Evolutionary conservation across 371 early-diverging fungal genomes (phyloP), one percentile per base, ranked within the genome.

Genomic region (Mucor sp.): DNA sequence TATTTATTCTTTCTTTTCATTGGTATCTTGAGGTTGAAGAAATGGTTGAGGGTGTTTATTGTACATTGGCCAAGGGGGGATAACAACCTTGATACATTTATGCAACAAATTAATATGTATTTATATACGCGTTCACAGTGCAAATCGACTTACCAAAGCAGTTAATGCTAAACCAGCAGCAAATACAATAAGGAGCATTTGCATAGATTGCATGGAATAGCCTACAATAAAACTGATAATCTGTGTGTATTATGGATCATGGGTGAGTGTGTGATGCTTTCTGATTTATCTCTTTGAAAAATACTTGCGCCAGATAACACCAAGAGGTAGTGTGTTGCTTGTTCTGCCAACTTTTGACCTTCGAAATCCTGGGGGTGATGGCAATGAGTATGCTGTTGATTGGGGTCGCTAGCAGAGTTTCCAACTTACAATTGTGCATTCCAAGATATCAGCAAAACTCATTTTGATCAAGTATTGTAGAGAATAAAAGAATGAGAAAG

Each of bases 21-120:
- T 68, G 62, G 47, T 48, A 58, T 58, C 63, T 53, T 66, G 30
- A 57, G 37, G n/a, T 50, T 33, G 21, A 23, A 69, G 61, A 43
- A 65, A 70, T 17, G 70, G 66, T 43, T 70, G 70, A 61, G 74
- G 70, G 23, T 69, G 62, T 33, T 70, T 66, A 21, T 67, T 74
- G 30, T 74, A 74, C 58, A 67, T 59, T 57, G 74, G 70, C 74
- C 74, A 74, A 56, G 74, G 70, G 27, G 70, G 70, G 27, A 74
- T 35, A n/a, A 67, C 70, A 37, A 58, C 55, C 74, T 74, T 35
- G 0, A 27, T 9, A 33, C 6, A 64, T 43, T 7, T 21, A 53
- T 53, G 53, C 53, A 53, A 53, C 27, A 60, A 35, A 25, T 44
- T 27, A 39, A 25, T 44, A 59, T 14, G 23, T 28, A 56, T 41